These are phyloP conservation scores for Ascochyta clinopodiicola DNA, from an alignment of 2,329 filamentous ascomycete genomes.

Conservation along the genomic window DNA sequence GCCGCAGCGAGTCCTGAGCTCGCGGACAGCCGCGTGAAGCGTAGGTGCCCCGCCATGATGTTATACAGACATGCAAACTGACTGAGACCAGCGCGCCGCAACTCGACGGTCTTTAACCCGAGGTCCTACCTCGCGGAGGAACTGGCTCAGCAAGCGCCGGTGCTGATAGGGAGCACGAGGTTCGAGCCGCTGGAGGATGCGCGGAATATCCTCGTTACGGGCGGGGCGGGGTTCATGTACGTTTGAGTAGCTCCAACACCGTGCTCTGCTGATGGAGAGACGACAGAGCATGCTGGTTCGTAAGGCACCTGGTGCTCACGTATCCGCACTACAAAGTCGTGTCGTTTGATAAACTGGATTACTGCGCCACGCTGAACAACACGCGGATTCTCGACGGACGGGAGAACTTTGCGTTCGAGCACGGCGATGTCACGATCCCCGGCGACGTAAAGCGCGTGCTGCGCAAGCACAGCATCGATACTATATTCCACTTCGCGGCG, in stretches of 20 bases:
- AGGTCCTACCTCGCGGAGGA: conserved; percentile 61
- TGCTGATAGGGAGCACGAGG: conserved; percentile 72
- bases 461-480: conserved; percentile 75
- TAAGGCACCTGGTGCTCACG: conserved; percentile 76
- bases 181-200: conserved; percentile 73
- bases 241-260: conserved; percentile 37
- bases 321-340: conserved; percentile 81
- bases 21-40: conserved; percentile 25
- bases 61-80: conserved; percentile 12
- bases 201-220: conserved; percentile 83
- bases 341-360: conserved; percentile 85
- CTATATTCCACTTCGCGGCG: conserved; percentile 84
- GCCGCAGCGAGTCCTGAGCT: conserved; percentile 34
- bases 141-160: conserved; percentile 74
- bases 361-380: conserved; percentile 82
- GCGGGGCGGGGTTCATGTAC: conserved; percentile 85
- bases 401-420: conserved; percentile 79
- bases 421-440: conserved; percentile 78
- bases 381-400: conserved; percentile 71
- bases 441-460: conserved; percentile 74
- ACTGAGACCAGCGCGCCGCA: conserved; percentile 35
- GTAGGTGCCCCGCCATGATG: conserved; percentile 26
- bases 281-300: conserved; percentile 78
- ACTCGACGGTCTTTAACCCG: conserved; percentile 51
- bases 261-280: conserved; percentile 20